Evolutionary conservation across 1,139 yeast genomes (phyloP).

Genomic region (Kluyveromyces sp.): DNA sequence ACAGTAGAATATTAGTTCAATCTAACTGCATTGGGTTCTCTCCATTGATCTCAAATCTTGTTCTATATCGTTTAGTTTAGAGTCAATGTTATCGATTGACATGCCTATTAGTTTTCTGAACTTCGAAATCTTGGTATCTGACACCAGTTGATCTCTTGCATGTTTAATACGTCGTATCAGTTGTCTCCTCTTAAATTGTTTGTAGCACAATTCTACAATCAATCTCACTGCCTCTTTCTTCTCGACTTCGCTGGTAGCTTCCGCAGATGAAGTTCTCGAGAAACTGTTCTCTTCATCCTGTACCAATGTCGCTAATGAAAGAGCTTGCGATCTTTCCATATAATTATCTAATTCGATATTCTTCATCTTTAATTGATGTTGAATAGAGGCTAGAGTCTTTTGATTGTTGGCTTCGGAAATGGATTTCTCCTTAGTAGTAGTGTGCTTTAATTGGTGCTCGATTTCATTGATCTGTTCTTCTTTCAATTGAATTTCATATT

Average conservation of each 20-base stretch:
- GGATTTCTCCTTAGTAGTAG: constrained; percentile 19
- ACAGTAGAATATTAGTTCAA: neutral
- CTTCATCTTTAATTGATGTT: constrained; percentile 1
- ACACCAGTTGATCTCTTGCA: constrained; percentile 30
- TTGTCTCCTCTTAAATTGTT: constrained; percentile 46
- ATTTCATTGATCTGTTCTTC: constrained; percentile 34
- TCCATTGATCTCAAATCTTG: constrained; percentile 22
- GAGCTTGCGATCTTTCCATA: constrained; percentile 49
- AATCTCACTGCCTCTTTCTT: constrained; percentile 18
- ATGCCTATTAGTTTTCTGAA: constrained; percentile 76
- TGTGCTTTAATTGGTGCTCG: constrained; percentile 40
- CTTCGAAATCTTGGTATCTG: constrained; percentile 55
- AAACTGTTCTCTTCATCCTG: constrained; percentile 40
- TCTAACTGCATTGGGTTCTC: constrained; percentile 10
- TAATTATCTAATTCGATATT: constrained; percentile 17
- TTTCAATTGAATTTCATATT: constrained; percentile 19
- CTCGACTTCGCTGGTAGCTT: constrained; percentile 28
- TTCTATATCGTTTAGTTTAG: constrained; percentile 53
- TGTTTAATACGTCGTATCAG: constrained; percentile 36
- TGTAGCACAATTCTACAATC: constrained; percentile 42
- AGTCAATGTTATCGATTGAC: constrained; percentile 71
- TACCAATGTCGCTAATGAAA: constrained; percentile 48
- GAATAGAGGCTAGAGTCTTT: neutral
- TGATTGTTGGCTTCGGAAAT: constrained; percentile 4
- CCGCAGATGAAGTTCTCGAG: neutral